Evolutionary conservation across 1,139 yeast species (phyloP), one percentile per base, ranked within the genome.

Genomic region (Candida albicans): DNA sequence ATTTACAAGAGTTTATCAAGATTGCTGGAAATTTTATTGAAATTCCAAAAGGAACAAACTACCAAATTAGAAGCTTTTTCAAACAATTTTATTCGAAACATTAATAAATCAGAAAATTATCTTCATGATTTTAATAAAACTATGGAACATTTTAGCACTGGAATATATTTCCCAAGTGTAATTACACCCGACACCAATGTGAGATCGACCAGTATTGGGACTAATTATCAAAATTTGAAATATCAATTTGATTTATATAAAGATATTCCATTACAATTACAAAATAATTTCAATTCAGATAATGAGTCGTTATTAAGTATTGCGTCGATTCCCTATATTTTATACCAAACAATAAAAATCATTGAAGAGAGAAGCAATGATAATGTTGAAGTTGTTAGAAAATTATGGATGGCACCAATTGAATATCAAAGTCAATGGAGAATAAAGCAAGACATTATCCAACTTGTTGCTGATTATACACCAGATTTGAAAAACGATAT

Each of bases 181-280:
- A 49, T 64, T 8, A 57, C 68, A 1, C 70, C 73, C 3, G 61
- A 58, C 4, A 28, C 37, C 7, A 43, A 43, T 49, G 15, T 58
- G n/a, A 36, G 18, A 14, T 39, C 39, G 18, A 18, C 31, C 6
- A n/a, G 28, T 3, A 14, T 28, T 4, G 5, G 26, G 1, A 63
- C 62, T 37, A 60, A 62, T 42, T 70, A 64, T 46, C 79, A 74
- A 45, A 71, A 68, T 51, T 56, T 74, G 47, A 67, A 62, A 43
- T 56, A 59, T 29, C 66, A 64, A 43, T 74, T 72, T 52, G 71
- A 74, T 47, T 52, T 73, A 22, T 73, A 55, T 52, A 69, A 68
- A 43, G 79, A 74, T 48, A 58, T 73, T 35, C 73, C 75, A 12
- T 59, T 73, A 24, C 79, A 73, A 40, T 50, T 66, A 3, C 60